Evolutionary conservation across 208 protist genomes (phyloP), one percentile per base, ranked within the genome.

Genomic region (Jaenimonas drosophilae): DNA sequence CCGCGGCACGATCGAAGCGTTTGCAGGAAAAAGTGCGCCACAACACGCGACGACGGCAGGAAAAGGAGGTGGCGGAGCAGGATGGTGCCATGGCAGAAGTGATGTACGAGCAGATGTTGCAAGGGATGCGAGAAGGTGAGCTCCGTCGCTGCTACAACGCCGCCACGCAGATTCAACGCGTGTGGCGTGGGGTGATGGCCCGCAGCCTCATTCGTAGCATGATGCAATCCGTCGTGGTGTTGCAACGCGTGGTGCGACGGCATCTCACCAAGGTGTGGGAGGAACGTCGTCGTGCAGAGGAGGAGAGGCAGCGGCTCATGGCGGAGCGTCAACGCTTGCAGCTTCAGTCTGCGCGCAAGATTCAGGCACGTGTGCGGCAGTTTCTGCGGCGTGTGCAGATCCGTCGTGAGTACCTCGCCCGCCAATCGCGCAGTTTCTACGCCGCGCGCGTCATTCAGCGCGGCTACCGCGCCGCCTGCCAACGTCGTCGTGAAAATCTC

Each of bases 371-470:
- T 28, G 68, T 65, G 11, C 71, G 80, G 30, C 73, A 80, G 53
- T 88, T 89, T 37, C 54, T 92, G 9, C 50, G 66, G 16, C 74
- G 81, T 7, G 51, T 83, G 16, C 59, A 72, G 33, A 81, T 91
- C 30, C 49, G 45, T 16, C 65, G 76, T 12, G 52, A 64, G 46
- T 87, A 83, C 52, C 23, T 60, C 23, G 79, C 76, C 3, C 24
- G 36, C 3, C 61, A 67, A 37, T 58, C 64, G 34, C 82, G 79
- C 3, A 50, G 49, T 19, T 67, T 63, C 52, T 79, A 75, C 46
- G 69, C 80, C 4, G 83, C 83, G 9, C 60, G 78, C 30, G 63
- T 45, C 3, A 92, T 95, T 42, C 83, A 95, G 57, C 74, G 76
- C 7, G 80, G 33, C 21, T 95, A 78, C 56, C 67, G 76, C 24